phyloP scores from a whole-genome alignment of 208 protist genomes.

The Wallacemonas sp. region DNA sequence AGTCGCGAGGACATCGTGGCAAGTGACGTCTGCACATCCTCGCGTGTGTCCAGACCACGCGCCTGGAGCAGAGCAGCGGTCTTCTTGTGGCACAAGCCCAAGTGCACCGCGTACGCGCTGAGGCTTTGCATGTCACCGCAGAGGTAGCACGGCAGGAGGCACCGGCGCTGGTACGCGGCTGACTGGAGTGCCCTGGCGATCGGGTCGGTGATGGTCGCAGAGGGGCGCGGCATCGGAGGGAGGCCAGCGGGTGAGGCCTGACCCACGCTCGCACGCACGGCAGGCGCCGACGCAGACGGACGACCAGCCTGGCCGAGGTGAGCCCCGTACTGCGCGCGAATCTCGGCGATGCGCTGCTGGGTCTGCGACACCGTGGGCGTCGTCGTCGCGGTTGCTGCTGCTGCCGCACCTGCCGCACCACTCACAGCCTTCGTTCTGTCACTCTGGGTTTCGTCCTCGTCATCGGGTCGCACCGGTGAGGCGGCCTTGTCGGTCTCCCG shows the following conservation, averaged over 20 bases:
- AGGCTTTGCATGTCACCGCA: slow-evolving; percentile 63
- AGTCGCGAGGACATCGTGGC: slow-evolving; percentile 9
- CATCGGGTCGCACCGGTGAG: background rate
- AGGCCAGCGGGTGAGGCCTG: background rate
- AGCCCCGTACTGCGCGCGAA: slow-evolving; percentile 1
- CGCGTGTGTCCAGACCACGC: slow-evolving; percentile 19
- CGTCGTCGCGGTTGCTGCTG: too few species aligned
- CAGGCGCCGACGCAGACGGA: background rate
- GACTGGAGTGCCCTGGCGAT: slow-evolving; percentile 4
- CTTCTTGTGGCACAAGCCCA: slow-evolving; percentile 40
- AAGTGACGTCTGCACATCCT: slow-evolving; percentile 1
- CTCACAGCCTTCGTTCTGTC: background rate
- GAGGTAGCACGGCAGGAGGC: slow-evolving; percentile 71
- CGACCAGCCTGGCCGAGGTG: background rate
- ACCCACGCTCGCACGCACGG: background rate
- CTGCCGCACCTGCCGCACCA: too few species aligned
- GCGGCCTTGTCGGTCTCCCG: slow-evolving; percentile 1
- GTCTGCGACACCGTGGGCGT: background rate
- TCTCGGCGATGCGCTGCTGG: slow-evolving; percentile 9
- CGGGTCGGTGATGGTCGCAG: background rate
- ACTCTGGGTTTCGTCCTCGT: background rate
- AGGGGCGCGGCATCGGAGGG: background rate
- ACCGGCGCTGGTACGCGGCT: slow-evolving; percentile 45
- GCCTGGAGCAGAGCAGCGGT: slow-evolving; percentile 40
- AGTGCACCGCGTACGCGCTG: slow-evolving; percentile 53